Conservation (phyloP, 31 red algal genomes). For the Porphyra umbilicalis region DNA sequence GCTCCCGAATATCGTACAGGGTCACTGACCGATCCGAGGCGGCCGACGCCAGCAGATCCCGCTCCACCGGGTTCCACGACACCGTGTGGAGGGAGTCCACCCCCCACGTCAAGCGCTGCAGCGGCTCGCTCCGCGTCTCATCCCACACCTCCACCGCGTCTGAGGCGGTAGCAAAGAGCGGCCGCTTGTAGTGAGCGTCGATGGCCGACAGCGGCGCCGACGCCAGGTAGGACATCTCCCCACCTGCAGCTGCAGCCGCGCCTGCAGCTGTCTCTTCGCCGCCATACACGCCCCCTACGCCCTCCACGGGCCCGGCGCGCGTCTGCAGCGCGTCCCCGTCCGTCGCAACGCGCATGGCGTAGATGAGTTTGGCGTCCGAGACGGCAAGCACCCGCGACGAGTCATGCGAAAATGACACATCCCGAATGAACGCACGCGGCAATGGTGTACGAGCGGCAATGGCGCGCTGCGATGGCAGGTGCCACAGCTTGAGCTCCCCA, state of each 20-base stretch:
- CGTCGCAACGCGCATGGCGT: slow-evolving; percentile 19
- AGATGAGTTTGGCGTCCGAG: slow-evolving; percentile 45
- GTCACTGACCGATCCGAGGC: slow-evolving; percentile 70
- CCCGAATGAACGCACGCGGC: slow-evolving; percentile 63
- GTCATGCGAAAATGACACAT: slow-evolving; percentile 62
- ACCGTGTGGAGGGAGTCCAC: slow-evolving; percentile 72
- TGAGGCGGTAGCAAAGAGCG: slow-evolving; percentile 76
- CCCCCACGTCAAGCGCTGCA: slow-evolving; percentile 50
- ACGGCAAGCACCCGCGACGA: slow-evolving; percentile 29
- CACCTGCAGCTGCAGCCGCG: background rate
- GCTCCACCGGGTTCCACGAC: slow-evolving; percentile 73
- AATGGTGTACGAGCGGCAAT: slow-evolving; percentile 20
- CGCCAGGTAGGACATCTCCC: slow-evolving; percentile 26
- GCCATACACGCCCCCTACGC: background rate
- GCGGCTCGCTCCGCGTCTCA: slow-evolving; percentile 50
- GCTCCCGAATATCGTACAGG: slow-evolving; percentile 77
- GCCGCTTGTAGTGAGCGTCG: slow-evolving; percentile 31
- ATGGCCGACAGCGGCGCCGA: slow-evolving; percentile 45
- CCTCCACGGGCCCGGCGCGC: slow-evolving; percentile 5
- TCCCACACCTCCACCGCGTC: slow-evolving; percentile 86
- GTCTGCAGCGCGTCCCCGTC: slow-evolving; percentile 4
- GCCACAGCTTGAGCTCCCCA: slow-evolving; percentile 93
- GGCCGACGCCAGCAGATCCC: slow-evolving; percentile 53
- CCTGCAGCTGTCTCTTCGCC: background rate
- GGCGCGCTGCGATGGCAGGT: slow-evolving; percentile 43